Evolutionary conservation across 2,329 filamentous ascomycete genomes (phyloP), one percentile per base, ranked within the genome.

Genomic region (Aspergillus phoenicis): DNA sequence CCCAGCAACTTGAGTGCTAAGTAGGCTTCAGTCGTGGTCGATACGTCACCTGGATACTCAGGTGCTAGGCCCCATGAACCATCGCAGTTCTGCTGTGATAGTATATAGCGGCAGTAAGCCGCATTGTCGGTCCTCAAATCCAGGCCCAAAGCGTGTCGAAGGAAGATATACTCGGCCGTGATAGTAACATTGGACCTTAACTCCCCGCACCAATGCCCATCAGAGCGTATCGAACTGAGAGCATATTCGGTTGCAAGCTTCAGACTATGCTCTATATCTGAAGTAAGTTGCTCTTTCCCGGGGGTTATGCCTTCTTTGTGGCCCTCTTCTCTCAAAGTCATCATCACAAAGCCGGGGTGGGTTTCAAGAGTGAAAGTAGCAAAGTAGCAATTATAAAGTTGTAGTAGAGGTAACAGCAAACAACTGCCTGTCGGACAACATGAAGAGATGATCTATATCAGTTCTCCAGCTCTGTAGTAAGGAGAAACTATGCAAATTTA

Each of bases 1-100:
- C 71, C 71, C 4, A 78, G 61, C 5, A 78, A 68, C 57, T 74
- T 75, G 41, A 78, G 59, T 0, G 74, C 75, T 1, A 78, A 60
- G 43, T 78, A 78, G 1, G 70, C 72, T 53, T 77, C 75, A 1
- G 67, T 67, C 1, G 70, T 71, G 0, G 66, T 68, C 2, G 75
- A 70, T 4, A 70, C 58, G 68, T 72, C 62, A 2, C 70, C 70
- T 2, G 61, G 59, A 17, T 60, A 45, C 2, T 63, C 58, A 1
- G 71, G 70, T 0, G 70, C 73, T 10, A 74, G 22, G 3, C 64
- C 62, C 73, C 71, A 76, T 1, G 73, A 74, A 3, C 74, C 74
- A 61, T 76, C 72, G 0, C 26, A 13, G 8, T 70, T 68, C 17
- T 74, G 72, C 11, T 66, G 36, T 2, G 65, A 66, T 1, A 68